Percentiles rank a stretch among this genome's conserved stretches.
Evolutionary conservation across 257 asterid genomes (phyloP).

Genomic region (Solanum dulcamara): DNA sequence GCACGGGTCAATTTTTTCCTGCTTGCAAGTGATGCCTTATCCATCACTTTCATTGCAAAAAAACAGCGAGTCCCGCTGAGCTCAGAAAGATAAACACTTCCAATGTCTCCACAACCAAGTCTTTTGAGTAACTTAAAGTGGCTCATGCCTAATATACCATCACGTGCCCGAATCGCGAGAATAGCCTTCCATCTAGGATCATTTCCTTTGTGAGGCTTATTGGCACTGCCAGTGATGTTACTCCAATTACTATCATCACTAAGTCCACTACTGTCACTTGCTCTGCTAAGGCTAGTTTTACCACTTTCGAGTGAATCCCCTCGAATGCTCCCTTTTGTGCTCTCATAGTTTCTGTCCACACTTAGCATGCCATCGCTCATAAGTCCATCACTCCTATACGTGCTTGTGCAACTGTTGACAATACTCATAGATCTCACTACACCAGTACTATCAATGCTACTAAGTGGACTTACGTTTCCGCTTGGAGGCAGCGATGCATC

Average conservation of each 20-base stretch:
- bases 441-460: slow-evolving; percentile 36
- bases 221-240: slow-evolving; percentile 36
- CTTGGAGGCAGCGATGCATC: slow-evolving; percentile 50
- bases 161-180: slow-evolving; percentile 30
- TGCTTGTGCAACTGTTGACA: slow-evolving; percentile 33
- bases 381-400: slow-evolving; percentile 29
- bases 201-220: slow-evolving; percentile 46
- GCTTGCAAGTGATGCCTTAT: slow-evolving; percentile 43
- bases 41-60: slow-evolving; percentile 53
- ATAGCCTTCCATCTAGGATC: slow-evolving; percentile 59
- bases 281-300: slow-evolving; percentile 34
- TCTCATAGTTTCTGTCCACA: slow-evolving; percentile 26
- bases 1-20: slow-evolving; percentile 36
- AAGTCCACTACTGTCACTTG: slow-evolving; percentile 43
- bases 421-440: slow-evolving; percentile 33
- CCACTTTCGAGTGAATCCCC: slow-evolving; percentile 45
- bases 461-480: slow-evolving; percentile 43
- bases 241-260: slow-evolving; percentile 54
- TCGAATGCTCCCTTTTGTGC: slow-evolving; percentile 26
- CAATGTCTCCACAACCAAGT: slow-evolving; percentile 50
- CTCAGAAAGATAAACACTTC: slow-evolving; percentile 48
- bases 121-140: slow-evolving; percentile 37
- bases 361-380: slow-evolving; percentile 51
- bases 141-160: slow-evolving; percentile 37
- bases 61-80: slow-evolving; percentile 32